phyloP scores from a whole-genome alignment of 1,284 basidiomycete species.

The Termitomyces sp. region DNA sequence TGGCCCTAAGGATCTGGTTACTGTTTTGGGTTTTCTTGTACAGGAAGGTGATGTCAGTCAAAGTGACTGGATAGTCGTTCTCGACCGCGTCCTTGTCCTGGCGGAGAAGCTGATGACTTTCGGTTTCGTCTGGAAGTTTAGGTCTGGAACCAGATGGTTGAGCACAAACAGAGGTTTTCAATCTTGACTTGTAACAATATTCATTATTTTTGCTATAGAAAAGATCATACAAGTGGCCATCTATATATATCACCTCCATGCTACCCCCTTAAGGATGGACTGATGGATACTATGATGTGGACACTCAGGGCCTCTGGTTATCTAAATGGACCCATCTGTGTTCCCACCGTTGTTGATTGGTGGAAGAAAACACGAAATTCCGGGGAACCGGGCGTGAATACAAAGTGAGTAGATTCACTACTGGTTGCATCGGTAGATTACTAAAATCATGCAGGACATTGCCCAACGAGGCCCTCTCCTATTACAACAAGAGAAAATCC shows the following conservation, averaged over 20 bases:
- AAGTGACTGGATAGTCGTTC: neutral
- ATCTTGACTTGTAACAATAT: neutral
- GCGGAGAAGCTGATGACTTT: neutral
- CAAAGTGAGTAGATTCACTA: too few species aligned
- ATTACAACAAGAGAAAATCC: too few species aligned
- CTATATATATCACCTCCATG: neutral
- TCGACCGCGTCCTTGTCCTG: neutral
- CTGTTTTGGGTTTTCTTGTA: neutral
- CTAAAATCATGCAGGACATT: too few species aligned
- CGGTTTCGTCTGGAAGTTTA: neutral
- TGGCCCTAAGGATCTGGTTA: neutral
- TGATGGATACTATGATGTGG: neutral
- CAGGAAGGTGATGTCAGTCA: neutral
- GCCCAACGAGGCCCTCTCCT: too few species aligned
- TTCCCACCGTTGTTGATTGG: neutral
- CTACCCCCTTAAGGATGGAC: neutral
- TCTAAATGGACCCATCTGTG: neutral
- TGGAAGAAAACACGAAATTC: neutral
- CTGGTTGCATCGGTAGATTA: too few species aligned
- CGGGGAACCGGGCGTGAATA: too few species aligned
- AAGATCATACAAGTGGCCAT: neutral
- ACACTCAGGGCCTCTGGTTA: neutral
- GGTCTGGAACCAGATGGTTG: neutral
- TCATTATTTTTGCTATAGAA: neutral
- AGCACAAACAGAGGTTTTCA: neutral